Evolutionary conservation across 768 basidiomycete genomes (phyloP).

Genomic region (Boletus huronensis): DNA sequence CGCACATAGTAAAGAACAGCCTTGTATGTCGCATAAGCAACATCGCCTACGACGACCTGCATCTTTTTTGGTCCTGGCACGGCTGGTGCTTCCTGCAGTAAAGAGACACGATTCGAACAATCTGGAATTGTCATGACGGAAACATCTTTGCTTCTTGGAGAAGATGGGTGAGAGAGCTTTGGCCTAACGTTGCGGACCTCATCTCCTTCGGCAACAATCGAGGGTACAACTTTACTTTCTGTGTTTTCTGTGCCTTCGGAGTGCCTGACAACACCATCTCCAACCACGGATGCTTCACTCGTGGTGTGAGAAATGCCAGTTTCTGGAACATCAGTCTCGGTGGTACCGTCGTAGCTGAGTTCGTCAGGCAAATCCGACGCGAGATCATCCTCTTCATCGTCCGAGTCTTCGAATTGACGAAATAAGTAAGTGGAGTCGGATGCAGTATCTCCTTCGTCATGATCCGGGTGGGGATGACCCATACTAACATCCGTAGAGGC

Average conservation of each 20-base stretch:
- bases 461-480: conserved; percentile 15
- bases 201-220: conserved; percentile 4
- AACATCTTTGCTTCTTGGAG: conserved; percentile 31
- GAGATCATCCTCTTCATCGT: conserved; percentile 49
- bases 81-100: neutral
- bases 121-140: conserved; percentile 18
- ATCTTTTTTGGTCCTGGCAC: conserved; percentile 48
- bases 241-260: neutral
- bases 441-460: conserved; percentile 42
- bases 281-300: conserved; percentile 2
- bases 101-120: neutral
- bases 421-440: conserved; percentile 45
- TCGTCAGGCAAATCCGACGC: conserved; percentile 34
- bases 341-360: conserved; percentile 28
- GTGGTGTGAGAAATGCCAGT: neutral
- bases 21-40: conserved; percentile 59
- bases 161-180: conserved; percentile 39
- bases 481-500: conserved; percentile 38
- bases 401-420: conserved; percentile 46
- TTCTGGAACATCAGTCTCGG: conserved; percentile 23
- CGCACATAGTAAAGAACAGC: conserved; percentile 77
- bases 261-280: neutral
- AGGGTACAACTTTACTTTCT: neutral
- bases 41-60: conserved; percentile 52
- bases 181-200: conserved; percentile 29